phyloP scores from a whole-genome alignment of 108 stramenopile genomes.

The Aurantiochytrium sp. region DNA sequence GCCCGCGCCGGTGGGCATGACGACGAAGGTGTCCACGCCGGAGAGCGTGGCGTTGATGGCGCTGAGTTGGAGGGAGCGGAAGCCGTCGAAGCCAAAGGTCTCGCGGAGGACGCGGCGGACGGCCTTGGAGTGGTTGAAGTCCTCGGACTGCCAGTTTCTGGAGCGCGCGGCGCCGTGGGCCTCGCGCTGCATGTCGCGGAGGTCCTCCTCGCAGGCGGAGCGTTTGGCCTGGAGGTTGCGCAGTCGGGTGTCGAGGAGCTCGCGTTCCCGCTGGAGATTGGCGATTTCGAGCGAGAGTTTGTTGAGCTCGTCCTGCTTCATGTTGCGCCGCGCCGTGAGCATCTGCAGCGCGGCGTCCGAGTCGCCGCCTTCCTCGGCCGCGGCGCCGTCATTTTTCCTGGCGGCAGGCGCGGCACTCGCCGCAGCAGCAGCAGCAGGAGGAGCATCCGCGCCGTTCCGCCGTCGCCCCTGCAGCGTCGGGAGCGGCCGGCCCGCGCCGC shows the following conservation, averaged over 20 bases:
- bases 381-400: neutral
- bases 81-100: constrained; percentile 75
- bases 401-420: neutral
- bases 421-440: no score
- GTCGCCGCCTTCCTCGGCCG: neutral
- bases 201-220: neutral
- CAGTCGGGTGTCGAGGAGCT: neutral
- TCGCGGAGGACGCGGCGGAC: constrained; percentile 38
- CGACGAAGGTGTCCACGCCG: constrained; percentile 87
- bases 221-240: neutral
- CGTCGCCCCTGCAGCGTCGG: no score
- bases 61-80: constrained; percentile 82
- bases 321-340: neutral
- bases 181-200: neutral
- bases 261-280: neutral
- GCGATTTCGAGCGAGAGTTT: neutral
- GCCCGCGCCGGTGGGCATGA: constrained; percentile 98
- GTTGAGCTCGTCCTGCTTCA: neutral
- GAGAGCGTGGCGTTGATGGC: constrained; percentile 81
- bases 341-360: neutral
- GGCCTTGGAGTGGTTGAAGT: neutral
- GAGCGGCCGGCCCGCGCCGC: no score
- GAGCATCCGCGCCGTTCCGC: no score
- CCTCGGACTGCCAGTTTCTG: neutral
- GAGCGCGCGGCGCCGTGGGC: neutral